These are phyloP conservation scores for Suhomyces yuchorum DNA, from an alignment of 1,139 yeast genomes.

Conservation along the genomic window DNA sequence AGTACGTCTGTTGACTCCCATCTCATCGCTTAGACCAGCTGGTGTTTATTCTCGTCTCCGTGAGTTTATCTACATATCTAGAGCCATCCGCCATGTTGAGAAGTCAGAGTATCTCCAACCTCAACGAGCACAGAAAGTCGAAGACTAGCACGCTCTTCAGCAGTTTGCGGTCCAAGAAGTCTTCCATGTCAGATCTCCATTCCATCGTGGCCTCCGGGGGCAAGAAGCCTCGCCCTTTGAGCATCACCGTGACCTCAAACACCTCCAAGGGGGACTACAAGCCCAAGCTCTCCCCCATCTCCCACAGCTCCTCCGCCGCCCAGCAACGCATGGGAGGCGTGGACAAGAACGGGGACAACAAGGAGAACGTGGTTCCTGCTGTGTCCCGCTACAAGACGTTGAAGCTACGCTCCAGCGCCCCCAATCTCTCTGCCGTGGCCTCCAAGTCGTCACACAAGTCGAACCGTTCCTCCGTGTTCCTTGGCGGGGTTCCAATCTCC, in stretches of 20 bases:
- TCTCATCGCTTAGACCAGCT: neutral
- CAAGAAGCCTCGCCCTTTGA: constrained; percentile 21
- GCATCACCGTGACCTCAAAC: constrained; percentile 18
- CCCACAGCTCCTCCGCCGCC: constrained; percentile 13
- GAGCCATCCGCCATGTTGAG: constrained; percentile 26
- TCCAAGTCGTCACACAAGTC: constrained; percentile 9
- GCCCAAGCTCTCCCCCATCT: constrained; percentile 8
- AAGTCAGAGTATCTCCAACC: constrained; percentile 34
- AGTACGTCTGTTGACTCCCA: neutral
- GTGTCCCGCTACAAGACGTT: constrained; percentile 15
- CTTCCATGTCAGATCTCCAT: constrained; percentile 18
- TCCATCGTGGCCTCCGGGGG: constrained; percentile 4
- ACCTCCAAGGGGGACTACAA: constrained; percentile 1
- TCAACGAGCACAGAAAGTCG: constrained; percentile 26
- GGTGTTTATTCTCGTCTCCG: neutral
- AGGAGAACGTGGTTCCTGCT: constrained; percentile 11
- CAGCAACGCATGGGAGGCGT: constrained; percentile 9
- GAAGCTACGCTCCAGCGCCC: constrained; percentile 28
- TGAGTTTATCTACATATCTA: constrained; percentile 3
- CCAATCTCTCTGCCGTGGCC: constrained; percentile 20
- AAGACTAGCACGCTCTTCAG: constrained; percentile 23
- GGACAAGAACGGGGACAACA: constrained; percentile 7
- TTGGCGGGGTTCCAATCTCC: constrained; percentile 11
- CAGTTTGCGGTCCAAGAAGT: constrained; percentile 25
- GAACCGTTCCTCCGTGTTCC: constrained; percentile 12